phyloP scores from a whole-genome alignment of 148 eudicot genomes.

The Fallopia convolvulus region DNA sequence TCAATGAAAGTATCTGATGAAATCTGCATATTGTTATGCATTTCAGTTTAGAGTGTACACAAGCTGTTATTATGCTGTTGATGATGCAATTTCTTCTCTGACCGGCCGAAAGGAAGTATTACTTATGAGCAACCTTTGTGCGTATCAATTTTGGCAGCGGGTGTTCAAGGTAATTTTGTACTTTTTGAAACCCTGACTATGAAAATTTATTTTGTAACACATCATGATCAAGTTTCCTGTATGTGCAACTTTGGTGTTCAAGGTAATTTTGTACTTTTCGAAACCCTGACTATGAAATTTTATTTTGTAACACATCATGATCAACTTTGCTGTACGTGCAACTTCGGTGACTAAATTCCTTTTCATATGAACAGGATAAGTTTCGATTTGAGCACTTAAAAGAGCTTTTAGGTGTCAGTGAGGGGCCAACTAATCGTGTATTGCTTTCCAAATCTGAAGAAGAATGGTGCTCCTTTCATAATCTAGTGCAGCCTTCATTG shows the following conservation, averaged over 20 bases:
- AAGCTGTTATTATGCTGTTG: conserved; percentile 42
- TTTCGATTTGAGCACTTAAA: conserved; percentile 49
- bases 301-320: background rate
- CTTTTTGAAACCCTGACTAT: background rate
- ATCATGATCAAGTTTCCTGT: background rate
- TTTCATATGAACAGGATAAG: conserved; percentile 51
- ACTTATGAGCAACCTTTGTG: conserved; percentile 60
- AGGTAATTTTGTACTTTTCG: conserved; percentile 31
- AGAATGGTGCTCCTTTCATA: conserved; percentile 83
- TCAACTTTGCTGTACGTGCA: background rate
- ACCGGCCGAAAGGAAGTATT: conserved; percentile 58
- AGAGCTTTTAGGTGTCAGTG: conserved; percentile 29
- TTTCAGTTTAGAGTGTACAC: conserved; percentile 51
- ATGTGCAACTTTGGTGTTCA: conserved; percentile 20
- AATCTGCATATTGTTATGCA: conserved; percentile 10
- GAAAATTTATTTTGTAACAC: background rate
- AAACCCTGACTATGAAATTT: background rate
- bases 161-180: conserved; percentile 46
- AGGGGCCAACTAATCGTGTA: conserved; percentile 17
- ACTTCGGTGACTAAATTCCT: background rate
- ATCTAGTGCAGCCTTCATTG: conserved; percentile 67
- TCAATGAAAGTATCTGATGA: background rate
- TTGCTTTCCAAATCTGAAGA: conserved; percentile 47
- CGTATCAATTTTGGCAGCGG: conserved; percentile 88
- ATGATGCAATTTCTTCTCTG: conserved; percentile 28